phyloP scores from a whole-genome alignment of 345 rosid genomes.

The Carallia pectinifolia region DNA sequence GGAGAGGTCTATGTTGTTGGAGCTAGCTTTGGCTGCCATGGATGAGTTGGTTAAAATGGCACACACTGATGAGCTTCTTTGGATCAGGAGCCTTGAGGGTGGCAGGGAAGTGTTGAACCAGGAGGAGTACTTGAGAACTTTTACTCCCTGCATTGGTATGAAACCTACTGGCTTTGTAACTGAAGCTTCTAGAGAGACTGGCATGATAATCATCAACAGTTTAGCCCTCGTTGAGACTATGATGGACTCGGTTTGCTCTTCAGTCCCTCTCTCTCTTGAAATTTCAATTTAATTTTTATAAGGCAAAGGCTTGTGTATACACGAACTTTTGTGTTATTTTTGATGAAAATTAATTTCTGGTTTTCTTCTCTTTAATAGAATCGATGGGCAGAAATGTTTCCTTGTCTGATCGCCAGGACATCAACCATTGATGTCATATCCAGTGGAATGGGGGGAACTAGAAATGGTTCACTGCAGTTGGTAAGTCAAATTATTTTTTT shows the following conservation, averaged over 20 bases:
- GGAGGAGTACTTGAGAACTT: slow-evolving; percentile 60
- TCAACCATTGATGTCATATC: slow-evolving; percentile 76
- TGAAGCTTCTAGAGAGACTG: slow-evolving; percentile 86
- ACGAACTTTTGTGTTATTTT: background rate
- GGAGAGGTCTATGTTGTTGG: slow-evolving; percentile 73
- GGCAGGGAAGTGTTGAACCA: slow-evolving; percentile 60
- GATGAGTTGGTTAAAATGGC: slow-evolving; percentile 84
- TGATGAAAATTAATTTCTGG: background rate
- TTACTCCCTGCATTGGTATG: slow-evolving; percentile 63
- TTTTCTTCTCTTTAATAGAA: slow-evolving; percentile 37
- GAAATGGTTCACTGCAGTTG: slow-evolving; percentile 90
- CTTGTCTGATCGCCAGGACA: slow-evolving; percentile 72
- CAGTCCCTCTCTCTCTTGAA: background rate
- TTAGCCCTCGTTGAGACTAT: slow-evolving; percentile 85
- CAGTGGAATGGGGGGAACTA: slow-evolving; percentile 83
- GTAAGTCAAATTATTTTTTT: slow-evolving; percentile 29
- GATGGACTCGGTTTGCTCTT: slow-evolving; percentile 79
- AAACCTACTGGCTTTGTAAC: slow-evolving; percentile 68
- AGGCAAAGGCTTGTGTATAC: background rate
- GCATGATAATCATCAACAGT: slow-evolving; percentile 82
- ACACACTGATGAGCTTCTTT: slow-evolving; percentile 71
- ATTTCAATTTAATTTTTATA: background rate
- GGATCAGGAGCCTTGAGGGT: slow-evolving; percentile 64
- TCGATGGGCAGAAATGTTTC: slow-evolving; percentile 99
- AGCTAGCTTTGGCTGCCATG: slow-evolving; percentile 82